phyloP scores from a whole-genome alignment of 1,139 yeast genomes.

The Petasospora fabianii region DNA sequence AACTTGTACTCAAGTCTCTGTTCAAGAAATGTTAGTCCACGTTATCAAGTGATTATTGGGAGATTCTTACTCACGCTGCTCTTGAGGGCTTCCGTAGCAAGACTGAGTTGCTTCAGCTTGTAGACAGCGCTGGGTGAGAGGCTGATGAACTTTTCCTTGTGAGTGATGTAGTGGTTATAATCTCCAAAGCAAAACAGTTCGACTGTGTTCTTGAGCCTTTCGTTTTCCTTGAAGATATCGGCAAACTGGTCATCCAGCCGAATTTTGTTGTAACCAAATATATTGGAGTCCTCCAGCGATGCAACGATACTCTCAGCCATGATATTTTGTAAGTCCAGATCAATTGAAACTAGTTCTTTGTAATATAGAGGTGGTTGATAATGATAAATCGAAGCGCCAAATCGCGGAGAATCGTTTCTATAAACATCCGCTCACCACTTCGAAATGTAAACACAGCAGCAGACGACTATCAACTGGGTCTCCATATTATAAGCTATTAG shows the following conservation, averaged over 20 bases:
- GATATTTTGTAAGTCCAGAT: background rate
- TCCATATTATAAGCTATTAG: too few species aligned
- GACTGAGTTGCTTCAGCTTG: conserved; percentile 31
- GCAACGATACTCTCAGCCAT: background rate
- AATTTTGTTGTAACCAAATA: conserved; percentile 24
- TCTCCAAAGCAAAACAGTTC: conserved; percentile 33
- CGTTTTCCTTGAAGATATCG: conserved; percentile 7
- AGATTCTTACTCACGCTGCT: conserved; percentile 11
- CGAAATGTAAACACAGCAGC: conserved; percentile 4
- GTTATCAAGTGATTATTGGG: background rate
- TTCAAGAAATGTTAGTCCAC: conserved; percentile 4
- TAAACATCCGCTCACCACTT: conserved; percentile 1
- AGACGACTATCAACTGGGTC: background rate
- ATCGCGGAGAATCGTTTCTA: too few species aligned
- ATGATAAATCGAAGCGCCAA: too few species aligned
- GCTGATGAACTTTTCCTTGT: conserved; percentile 15
- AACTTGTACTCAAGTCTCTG: conserved; percentile 15
- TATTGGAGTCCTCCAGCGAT: conserved; percentile 14
- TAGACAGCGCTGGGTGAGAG: conserved; percentile 23
- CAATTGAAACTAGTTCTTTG: too few species aligned
- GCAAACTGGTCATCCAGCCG: conserved; percentile 11
- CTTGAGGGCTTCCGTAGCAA: conserved; percentile 25
- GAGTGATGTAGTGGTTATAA: conserved; percentile 23
- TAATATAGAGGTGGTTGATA: too few species aligned
- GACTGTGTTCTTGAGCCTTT: conserved; percentile 22